Base-by-base conservation (phyloP, 2,329 filamentous ascomycete genomes). In the Aureobasidium namibiae region DNA sequence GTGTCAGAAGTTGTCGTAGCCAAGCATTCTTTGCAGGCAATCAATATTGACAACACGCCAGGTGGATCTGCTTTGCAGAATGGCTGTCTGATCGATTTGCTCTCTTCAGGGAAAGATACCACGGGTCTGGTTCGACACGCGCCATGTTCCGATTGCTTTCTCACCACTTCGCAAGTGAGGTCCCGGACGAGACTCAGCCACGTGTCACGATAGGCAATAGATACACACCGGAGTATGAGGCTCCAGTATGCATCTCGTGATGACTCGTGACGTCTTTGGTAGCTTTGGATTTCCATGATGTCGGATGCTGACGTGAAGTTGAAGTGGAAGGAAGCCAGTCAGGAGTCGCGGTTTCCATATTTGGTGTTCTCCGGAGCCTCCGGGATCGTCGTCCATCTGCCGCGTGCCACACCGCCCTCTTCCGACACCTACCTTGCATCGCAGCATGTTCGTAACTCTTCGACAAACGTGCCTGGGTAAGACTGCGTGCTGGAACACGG, bases 371-470 rank as follows among this genome's bases (percentile, higher is more conserved):
- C 29, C 50, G 24, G 36, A 33, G n/a, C 23, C 14, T 26, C 21
- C 36, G 48, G 29, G 36, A 42, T 42, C 36, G 24, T 4, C 50
- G 24, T 52, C 11, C 9, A 9, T 49, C 46, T 36, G 21, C 21
- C 31, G 31, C 16, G 34, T 26, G 14, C 21, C 48, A 52, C 48
- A 21, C 13, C 50, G 50, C 18, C 24, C 23, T 42, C 50, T 31
- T 33, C 50, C 50, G 49, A 42, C 36, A 54, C 42, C 36, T 42
- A 26, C 38, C 24, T 53, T 41, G 49, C 49, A 54, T 54, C 50
- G 50, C 50, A 54, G 34, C 23, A 39, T 11, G 13, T 31, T 52
- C 9, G 21, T 33, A 9, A 11, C 8, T 18, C 29, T 23, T 18
- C 16, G 14, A n/a, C 29, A 33, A 26, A 39, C 1, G 8, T 39